Evolutionary conservation across 805 yeast genomes (phyloP).

Genomic region (Candida pseudofarinosa): DNA sequence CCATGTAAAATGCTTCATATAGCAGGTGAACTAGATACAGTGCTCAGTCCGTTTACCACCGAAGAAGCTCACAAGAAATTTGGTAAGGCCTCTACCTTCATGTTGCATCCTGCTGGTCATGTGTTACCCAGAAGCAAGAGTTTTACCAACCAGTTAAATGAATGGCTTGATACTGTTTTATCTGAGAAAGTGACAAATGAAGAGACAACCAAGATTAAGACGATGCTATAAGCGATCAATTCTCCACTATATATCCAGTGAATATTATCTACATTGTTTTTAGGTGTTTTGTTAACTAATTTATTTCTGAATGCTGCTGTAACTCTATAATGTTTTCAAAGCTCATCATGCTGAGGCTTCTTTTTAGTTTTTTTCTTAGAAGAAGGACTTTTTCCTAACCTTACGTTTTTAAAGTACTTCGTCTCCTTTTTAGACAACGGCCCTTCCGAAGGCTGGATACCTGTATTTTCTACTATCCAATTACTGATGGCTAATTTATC

Average conservation of each 20-base stretch:
- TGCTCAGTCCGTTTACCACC: conserved; percentile 73
- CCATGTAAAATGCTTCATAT: conserved; percentile 55
- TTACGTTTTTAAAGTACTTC: conserved; percentile 24
- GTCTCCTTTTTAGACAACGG: conserved; percentile 30
- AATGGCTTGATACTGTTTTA: conserved; percentile 28
- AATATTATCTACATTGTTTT: no score
- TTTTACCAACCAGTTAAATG: conserved; percentile 35
- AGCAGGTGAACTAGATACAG: conserved; percentile 81
- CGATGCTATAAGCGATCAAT: no score
- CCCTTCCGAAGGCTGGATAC: conserved; percentile 32
- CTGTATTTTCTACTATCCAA: conserved; percentile 28
- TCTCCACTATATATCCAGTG: no score
- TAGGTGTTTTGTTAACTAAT: no score
- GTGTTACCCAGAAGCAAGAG: conserved; percentile 85
- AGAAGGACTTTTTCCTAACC: conserved; percentile 16
- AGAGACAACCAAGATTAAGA: conserved; percentile 10
- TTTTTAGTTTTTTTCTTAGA: conserved; percentile 12
- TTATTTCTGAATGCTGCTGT: no score
- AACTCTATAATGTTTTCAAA: conserved; percentile 1
- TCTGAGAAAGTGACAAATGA: conserved; percentile 9
- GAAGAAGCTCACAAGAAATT: conserved; percentile 45
- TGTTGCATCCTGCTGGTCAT: conserved; percentile 95
- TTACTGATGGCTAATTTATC: conserved; percentile 28
- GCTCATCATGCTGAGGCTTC: conserved; percentile 19
- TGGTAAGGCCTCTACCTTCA: conserved; percentile 48